Evolutionary conservation across 305 asterid species (phyloP), one percentile per base, ranked within the genome.

Genomic region (Rubia balearica): DNA sequence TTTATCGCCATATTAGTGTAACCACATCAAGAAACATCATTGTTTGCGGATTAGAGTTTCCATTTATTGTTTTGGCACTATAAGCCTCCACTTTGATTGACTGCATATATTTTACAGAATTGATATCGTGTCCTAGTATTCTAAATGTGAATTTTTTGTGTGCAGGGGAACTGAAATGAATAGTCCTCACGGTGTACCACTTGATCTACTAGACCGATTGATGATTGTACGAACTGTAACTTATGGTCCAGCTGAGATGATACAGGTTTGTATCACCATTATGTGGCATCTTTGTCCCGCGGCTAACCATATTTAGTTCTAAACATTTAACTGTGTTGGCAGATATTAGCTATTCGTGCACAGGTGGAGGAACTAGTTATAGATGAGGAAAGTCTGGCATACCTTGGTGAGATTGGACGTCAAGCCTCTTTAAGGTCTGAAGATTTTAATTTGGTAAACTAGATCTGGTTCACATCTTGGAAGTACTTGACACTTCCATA

Each of bases 131-230:
- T 53, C 36, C 19, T 49, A 11, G 21, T 30, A 33, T 21, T 8
- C 41, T 38, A 27, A 8, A 64, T 24, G 21, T 56, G 46, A 63
- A 14, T 19, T 21, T 40, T 42, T 78, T 71, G 42, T 43, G 67
- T 82, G 82, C 82, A 94, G 99, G 83, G 98, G 98, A 78, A 90
- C 98, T 10, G 99, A 91, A 76, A 90, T 90, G 96, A 71, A 82
- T 13, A 87, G 97, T 73, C 99, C 99, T 76, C 99, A 95, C 69
- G 99, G 99, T 74, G 84, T 95, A 63, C 99, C 99, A n/a, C 89
- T 95, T 48, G 99, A 95, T 83, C 83, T 95, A 71, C 79, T 95
- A 70, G 99, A 95, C 69, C 89, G 99, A 8, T 75, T 92, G 88
- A 91, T 81, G 67, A 95, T 95, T 76, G 88, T 95, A 75, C 85